These are phyloP conservation scores for Cephalotrichum gorgonifer DNA, from an alignment of 2,329 filamentous ascomycete genomes.

Conservation along the genomic window DNA sequence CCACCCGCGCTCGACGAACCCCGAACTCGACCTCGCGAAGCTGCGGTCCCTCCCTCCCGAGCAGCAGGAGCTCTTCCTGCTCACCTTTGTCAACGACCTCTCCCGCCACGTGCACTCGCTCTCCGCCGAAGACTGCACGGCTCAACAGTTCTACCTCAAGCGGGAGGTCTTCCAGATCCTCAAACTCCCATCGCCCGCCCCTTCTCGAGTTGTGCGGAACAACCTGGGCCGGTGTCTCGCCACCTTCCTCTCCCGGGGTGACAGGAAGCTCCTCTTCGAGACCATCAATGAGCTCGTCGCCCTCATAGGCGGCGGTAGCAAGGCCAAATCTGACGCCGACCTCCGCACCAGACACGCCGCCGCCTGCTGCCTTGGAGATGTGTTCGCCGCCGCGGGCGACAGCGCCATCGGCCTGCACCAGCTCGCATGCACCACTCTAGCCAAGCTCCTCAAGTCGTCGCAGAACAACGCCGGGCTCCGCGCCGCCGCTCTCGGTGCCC, in stretches of 20 bases:
- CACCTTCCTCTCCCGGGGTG: slow-evolving; percentile 72
- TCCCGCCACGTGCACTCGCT: slow-evolving; percentile 69
- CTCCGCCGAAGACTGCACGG: slow-evolving; percentile 67
- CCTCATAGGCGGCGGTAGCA: slow-evolving; percentile 58
- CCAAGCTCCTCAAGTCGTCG: slow-evolving; percentile 73
- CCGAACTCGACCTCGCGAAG: slow-evolving; percentile 82
- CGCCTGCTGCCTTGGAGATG: slow-evolving; percentile 73
- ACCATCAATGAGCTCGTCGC: slow-evolving; percentile 79
- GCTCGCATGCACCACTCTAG: slow-evolving; percentile 57
- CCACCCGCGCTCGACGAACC: slow-evolving; percentile 37
- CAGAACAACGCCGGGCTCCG: slow-evolving; percentile 73
- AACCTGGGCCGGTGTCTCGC: slow-evolving; percentile 78
- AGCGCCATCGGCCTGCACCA: slow-evolving; percentile 79
- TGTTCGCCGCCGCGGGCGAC: slow-evolving; percentile 87
- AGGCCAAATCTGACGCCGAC: slow-evolving; percentile 66
- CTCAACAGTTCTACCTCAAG: slow-evolving; percentile 86
- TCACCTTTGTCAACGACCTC: slow-evolving; percentile 78
- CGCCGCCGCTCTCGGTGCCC: slow-evolving; percentile 63
- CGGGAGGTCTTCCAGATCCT: slow-evolving; percentile 91
- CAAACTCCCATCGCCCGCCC: slow-evolving; percentile 67
- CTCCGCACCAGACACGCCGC: slow-evolving; percentile 76
- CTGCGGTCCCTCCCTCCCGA: slow-evolving; percentile 82
- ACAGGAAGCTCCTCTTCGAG: slow-evolving; percentile 87
- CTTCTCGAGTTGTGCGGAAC: slow-evolving; percentile 81
- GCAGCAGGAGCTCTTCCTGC: slow-evolving; percentile 89